phyloP scores from a whole-genome alignment of 2,329 filamentous ascomycete species.

The Leptographium radiaticola region DNA sequence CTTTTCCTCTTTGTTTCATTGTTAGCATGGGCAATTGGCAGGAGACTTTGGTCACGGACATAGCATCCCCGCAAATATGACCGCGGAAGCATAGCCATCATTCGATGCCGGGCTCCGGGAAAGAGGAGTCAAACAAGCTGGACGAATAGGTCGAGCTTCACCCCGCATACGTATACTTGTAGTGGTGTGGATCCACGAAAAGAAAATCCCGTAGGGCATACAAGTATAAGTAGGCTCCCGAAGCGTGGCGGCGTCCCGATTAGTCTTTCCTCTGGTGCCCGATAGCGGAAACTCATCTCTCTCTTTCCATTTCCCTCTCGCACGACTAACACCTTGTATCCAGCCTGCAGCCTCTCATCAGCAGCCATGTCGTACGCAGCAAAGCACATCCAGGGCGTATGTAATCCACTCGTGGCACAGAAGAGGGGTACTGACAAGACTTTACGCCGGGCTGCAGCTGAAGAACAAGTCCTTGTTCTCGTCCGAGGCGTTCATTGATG shows the following conservation, averaged over 20 bases:
- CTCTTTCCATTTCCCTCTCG: not conserved
- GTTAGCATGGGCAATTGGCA: too few relatives aligned
- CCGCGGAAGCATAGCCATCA: not conserved
- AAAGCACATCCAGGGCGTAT: not conserved
- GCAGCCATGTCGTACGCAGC: not conserved
- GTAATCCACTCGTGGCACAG: not conserved
- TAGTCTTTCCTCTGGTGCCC: too few relatives aligned
- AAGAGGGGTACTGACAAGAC: too few relatives aligned
- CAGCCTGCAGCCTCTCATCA: not conserved
- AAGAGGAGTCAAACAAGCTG: not conserved
- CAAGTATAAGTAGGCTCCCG: too few relatives aligned
- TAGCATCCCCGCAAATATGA: not conserved
- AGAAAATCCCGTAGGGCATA: not conserved
- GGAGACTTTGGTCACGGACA: not conserved
- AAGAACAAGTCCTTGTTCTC: constrained; percentile 5
- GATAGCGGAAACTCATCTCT: not conserved
- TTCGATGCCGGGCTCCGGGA: not conserved
- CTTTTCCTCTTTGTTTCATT: too few relatives aligned
- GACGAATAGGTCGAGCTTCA: not conserved
- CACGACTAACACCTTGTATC: not conserved
- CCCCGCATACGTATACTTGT: not conserved
- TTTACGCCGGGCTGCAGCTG: not conserved
- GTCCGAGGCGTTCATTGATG: constrained; percentile 5
- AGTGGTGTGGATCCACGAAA: not conserved
- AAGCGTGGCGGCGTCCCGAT: not conserved